Percentiles rank a stretch among this genome's conserved stretches.
Conservation (phyloP, 169 alveolate genomes). For the Cyclospora cayetanensis region DNA sequence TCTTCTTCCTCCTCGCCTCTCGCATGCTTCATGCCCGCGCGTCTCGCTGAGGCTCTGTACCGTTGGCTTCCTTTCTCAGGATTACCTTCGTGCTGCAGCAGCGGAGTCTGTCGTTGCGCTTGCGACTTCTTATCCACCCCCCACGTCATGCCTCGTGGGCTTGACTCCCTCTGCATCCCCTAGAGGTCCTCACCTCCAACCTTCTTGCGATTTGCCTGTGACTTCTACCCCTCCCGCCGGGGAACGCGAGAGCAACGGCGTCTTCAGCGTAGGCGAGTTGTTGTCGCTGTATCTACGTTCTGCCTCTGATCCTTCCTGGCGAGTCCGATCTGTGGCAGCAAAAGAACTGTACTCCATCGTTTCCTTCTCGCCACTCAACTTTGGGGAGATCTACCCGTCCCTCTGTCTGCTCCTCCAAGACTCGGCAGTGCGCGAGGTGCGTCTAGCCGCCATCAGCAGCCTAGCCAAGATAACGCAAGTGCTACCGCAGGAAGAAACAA, state of each 20-base stretch:
- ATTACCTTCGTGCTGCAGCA: constrained; percentile 51
- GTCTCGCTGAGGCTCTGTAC: background rate
- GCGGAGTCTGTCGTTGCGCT: background rate
- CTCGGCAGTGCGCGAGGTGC: constrained; percentile 38
- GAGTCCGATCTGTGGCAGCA: constrained; percentile 41
- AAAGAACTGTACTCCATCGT: background rate
- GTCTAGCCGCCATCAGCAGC: constrained; percentile 25
- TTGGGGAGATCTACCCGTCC: background rate
- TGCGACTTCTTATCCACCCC: background rate
- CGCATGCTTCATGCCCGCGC: no score
- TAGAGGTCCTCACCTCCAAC: background rate
- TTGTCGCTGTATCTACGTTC: background rate
- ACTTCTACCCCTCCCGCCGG: background rate
- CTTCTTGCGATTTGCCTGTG: background rate
- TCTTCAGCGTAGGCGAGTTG: background rate
- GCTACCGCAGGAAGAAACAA: background rate
- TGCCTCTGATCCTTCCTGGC: constrained; percentile 32
- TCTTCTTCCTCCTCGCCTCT: no score
- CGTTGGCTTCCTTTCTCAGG: background rate
- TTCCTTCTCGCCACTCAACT: background rate
- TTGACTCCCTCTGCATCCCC: background rate
- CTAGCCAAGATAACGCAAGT: background rate
- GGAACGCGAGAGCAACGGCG: background rate
- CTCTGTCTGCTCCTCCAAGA: constrained; percentile 35
- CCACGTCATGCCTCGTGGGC: background rate